Conservation (phyloP, 345 rosid genomes). For the Clarkia xantiana region DNA sequence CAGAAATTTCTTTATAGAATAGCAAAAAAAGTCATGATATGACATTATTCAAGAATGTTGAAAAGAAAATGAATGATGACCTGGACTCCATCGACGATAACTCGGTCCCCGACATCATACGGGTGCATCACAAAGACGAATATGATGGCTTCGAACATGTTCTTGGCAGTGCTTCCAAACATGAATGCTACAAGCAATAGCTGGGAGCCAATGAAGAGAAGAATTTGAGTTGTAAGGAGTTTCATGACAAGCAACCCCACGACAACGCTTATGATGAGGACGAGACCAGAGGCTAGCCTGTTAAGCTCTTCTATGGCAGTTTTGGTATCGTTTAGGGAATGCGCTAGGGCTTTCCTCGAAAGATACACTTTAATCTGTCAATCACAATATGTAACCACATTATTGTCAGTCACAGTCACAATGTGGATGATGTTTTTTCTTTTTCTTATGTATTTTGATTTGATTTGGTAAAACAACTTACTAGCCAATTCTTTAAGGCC, state of each 20-base stretch:
- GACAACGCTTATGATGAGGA: conserved; percentile 19
- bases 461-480: too few relatives aligned
- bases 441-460: too few relatives aligned
- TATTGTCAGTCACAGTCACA: too few relatives aligned
- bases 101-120: conserved; percentile 54
- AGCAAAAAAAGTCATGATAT: too few relatives aligned
- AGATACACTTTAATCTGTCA: conserved; percentile 36
- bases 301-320: conserved; percentile 55
- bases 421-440: too few relatives aligned
- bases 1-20: too few relatives aligned
- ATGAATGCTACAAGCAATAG: conserved; percentile 27
- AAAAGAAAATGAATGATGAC: conserved; percentile 13
- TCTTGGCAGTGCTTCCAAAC: conserved; percentile 42
- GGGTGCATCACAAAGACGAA: conserved; percentile 71
- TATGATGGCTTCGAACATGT: conserved; percentile 44
- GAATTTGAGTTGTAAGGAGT: conserved; percentile 30
- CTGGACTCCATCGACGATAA: conserved; percentile 60
- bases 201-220: conserved; percentile 39
- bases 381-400: too few relatives aligned
- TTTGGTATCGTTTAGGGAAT: conserved; percentile 41
- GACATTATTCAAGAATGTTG: not conserved
- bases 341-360: conserved; percentile 40
- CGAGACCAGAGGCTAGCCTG: conserved; percentile 23
- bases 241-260: conserved; percentile 36
- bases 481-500: too few relatives aligned